phyloP scores from a whole-genome alignment of 116 monocot species.

The Zostera marina region DNA sequence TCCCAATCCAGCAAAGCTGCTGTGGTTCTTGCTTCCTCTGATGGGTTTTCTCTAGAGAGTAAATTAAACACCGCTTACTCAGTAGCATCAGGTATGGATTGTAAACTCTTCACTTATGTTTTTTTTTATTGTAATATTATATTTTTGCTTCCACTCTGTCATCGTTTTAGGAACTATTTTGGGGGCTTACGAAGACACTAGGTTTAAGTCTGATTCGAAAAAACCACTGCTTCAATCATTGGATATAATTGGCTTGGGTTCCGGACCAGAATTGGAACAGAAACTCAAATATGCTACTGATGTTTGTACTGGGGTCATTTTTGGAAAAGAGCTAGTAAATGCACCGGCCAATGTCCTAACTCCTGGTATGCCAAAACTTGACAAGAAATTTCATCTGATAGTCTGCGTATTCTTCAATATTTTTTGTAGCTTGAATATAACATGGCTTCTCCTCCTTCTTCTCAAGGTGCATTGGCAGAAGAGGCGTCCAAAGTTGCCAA shows the following conservation, averaged over 20 bases:
- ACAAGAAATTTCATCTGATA: background rate
- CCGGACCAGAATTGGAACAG: constrained; percentile 51
- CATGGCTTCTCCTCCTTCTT: background rate
- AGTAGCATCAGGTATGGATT: constrained; percentile 52
- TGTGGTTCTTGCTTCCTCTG: constrained; percentile 52
- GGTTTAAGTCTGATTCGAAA: constrained; percentile 87
- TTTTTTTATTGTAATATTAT: background rate
- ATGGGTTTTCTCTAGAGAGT: constrained; percentile 22
- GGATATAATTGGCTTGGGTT: constrained; percentile 81
- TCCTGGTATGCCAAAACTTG: constrained; percentile 42
- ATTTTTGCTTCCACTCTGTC: background rate
- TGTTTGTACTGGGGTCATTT: constrained; percentile 73
- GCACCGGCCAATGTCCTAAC: constrained; percentile 97
- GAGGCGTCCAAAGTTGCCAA: constrained; percentile 89
- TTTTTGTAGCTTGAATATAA: background rate
- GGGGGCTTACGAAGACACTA: constrained; percentile 71
- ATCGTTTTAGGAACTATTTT: constrained; percentile 46
- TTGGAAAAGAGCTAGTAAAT: constrained; percentile 93
- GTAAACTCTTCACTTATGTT: background rate
- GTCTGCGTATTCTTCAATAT: background rate
- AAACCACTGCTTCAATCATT: constrained; percentile 55
- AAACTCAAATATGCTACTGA: constrained; percentile 64
- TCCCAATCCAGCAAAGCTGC: constrained; percentile 62
- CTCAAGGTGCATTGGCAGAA: constrained; percentile 69
- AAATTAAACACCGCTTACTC: constrained; percentile 49